Evolutionary conservation across 352 stramenopile genomes (phyloP).

Genomic region (Phytopythium litorale): DNA sequence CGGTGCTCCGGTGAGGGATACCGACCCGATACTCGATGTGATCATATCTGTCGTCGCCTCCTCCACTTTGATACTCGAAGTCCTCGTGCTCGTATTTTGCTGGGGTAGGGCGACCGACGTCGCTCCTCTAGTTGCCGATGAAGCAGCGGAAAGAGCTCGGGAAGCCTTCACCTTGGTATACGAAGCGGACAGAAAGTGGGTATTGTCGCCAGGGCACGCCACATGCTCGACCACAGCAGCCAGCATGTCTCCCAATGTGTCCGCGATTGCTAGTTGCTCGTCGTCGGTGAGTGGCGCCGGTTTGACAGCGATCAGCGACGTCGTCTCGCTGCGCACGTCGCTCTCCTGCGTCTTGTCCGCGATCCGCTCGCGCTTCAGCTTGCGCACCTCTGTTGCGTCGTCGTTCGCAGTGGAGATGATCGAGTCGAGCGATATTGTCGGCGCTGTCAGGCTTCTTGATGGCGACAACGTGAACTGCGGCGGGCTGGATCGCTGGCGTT

Average conservation of each 20-base stretch:
- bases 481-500: conserved; percentile 57
- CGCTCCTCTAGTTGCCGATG: neutral
- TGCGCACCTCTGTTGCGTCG: neutral
- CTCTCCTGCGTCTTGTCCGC: neutral
- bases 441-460: neutral
- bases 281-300: neutral
- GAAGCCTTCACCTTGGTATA: neutral
- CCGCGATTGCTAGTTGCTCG: neutral
- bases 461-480: conserved; percentile 12
- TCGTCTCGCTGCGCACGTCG: neutral
- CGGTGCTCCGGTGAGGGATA: conserved; percentile 31
- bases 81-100: neutral
- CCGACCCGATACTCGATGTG: conserved; percentile 48
- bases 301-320: neutral
- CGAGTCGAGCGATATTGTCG: neutral
- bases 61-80: conserved; percentile 10
- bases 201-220: neutral
- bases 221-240: neutral
- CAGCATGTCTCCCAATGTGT: neutral
- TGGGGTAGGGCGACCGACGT: neutral
- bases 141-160: neutral
- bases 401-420: too few species aligned
- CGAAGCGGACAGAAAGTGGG: neutral
- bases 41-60: conserved; percentile 44
- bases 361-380: conserved; percentile 1